Conservation (phyloP, 2,329 filamentous ascomycete species). For the Verticillium zaregamsianum region DNA sequence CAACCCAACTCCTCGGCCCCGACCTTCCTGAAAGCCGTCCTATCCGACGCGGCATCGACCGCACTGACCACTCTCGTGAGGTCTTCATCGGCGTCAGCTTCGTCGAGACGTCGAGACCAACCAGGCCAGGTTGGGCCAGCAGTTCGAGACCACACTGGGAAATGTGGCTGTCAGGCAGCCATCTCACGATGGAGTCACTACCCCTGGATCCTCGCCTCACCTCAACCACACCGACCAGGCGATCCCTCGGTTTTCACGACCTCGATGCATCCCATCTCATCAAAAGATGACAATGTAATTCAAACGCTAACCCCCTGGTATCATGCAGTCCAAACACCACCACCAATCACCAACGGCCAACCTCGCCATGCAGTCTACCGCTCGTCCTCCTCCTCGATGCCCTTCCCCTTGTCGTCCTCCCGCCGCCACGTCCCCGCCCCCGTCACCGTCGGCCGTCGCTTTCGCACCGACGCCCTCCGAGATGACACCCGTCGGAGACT, state of each 20-base stretch:
- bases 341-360: background rate
- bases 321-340: background rate
- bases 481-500: constrained; percentile 1
- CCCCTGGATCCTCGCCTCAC: background rate
- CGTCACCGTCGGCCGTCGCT: background rate
- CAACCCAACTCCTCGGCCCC: background rate
- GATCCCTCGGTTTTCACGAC: background rate
- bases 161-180: background rate
- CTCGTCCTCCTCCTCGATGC: constrained; percentile 3
- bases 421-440: background rate
- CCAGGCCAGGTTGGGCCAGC: background rate
- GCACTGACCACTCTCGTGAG: background rate
- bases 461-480: background rate
- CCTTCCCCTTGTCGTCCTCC: background rate
- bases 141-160: background rate
- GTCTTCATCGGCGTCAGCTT: background rate
- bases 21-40: background rate
- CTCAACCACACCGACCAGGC: background rate
- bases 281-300: background rate
- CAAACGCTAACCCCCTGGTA: background rate
- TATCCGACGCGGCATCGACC: background rate
- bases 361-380: background rate
- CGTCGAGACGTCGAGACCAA: background rate
- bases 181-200: background rate
- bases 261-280: background rate